Conservation (phyloP, 371 early-diverging fungal species). For the Mortierella sp. region DNA sequence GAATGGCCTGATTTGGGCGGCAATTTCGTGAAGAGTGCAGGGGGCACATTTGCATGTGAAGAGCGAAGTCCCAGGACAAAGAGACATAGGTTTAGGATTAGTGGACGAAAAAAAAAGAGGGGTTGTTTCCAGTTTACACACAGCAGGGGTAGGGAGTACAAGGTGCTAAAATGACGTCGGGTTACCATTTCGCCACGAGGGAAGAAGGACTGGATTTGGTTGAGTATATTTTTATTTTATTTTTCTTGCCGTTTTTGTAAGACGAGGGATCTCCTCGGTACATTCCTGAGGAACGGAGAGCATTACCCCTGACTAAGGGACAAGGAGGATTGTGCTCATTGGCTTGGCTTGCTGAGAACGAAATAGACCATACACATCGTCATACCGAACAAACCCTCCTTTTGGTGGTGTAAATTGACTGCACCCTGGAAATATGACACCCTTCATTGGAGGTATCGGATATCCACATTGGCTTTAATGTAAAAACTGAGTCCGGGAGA, state of each 20-base stretch:
- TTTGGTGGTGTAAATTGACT: not conserved
- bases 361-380: not conserved
- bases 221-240: not conserved
- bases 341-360: not conserved
- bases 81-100: not conserved
- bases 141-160: not conserved
- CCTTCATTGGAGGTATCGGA: not conserved
- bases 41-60: conserved; percentile 20
- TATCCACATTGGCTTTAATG: not conserved
- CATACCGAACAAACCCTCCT: not conserved
- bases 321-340: not conserved
- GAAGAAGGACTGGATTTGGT: not conserved
- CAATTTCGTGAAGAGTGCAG: not conserved
- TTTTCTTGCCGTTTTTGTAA: not conserved
- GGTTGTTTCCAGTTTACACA: not conserved
- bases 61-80: not conserved
- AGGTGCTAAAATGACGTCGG: not conserved
- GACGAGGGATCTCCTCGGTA: not conserved
- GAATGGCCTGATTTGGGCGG: conserved; percentile 16
- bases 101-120: not conserved
- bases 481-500: not conserved
- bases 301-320: not conserved
- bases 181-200: conserved; percentile 4
- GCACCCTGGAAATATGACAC: not conserved
- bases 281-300: not conserved